Percentiles rank a stretch among this genome's conserved stretches.
phyloP scores from a whole-genome alignment of 169 alveolate genomes.

The Eimeria acervulina region DNA sequence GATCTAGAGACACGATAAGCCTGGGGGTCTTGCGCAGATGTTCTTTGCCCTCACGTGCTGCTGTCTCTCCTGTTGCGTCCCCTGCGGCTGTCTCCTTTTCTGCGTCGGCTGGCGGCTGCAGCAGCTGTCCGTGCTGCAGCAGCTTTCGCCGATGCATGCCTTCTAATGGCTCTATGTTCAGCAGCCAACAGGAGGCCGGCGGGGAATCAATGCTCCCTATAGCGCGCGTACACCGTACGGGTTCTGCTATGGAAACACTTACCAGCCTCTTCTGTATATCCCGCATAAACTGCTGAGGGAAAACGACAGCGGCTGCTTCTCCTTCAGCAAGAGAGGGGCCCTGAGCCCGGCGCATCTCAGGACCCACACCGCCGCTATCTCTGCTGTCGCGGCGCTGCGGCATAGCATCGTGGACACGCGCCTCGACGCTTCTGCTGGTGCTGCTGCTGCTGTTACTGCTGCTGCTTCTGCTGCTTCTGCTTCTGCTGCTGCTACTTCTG shows the following conservation, averaged over 20 bases:
- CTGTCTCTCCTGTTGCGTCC: background rate
- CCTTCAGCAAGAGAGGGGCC: background rate
- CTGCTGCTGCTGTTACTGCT: background rate
- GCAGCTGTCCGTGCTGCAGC: background rate
- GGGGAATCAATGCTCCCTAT: conserved; percentile 36
- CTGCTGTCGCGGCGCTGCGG: conserved; percentile 7
- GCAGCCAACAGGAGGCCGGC: background rate
- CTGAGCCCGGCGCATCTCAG: background rate
- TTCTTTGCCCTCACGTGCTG: background rate
- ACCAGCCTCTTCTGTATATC: conserved; percentile 39
- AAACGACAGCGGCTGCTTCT: background rate
- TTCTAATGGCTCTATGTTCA: background rate
- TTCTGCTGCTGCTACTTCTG: background rate
- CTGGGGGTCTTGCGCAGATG: conserved; percentile 44
- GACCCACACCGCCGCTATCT: background rate
- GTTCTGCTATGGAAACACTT: conserved; percentile 42
- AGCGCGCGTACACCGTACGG: background rate
- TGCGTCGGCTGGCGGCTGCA: background rate
- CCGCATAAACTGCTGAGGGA: background rate
- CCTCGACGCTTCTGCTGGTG: conserved; percentile 3
- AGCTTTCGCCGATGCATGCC: background rate
- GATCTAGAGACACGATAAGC: conserved; percentile 65
- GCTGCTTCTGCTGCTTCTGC: conserved; percentile 11
- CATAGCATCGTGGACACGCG: background rate
- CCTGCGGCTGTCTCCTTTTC: background rate